Evolutionary conservation across 106 monocot genomes (phyloP).

Genomic region (Allium sativum): DNA sequence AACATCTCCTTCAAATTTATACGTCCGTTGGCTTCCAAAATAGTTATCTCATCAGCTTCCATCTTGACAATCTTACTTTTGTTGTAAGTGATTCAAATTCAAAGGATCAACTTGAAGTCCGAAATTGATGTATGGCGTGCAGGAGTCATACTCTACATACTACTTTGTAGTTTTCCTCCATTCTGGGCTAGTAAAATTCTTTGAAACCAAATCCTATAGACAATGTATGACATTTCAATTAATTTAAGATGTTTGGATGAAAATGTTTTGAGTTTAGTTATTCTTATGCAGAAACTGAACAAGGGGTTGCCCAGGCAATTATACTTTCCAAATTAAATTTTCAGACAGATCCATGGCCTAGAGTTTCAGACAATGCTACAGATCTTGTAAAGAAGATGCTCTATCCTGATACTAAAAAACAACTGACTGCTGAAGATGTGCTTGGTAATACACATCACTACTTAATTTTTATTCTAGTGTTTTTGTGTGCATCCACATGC

Average conservation of each 20-base stretch:
- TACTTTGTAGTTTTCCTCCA: constrained; percentile 52
- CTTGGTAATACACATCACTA: constrained; percentile 20
- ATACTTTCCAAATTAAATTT: constrained; percentile 37
- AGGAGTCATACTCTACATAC: constrained; percentile 50
- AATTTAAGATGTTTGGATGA: background rate
- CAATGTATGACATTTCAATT: background rate
- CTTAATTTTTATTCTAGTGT: background rate
- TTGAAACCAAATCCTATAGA: background rate
- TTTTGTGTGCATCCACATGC: background rate
- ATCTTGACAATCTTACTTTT: no score
- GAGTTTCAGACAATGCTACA: constrained; percentile 38
- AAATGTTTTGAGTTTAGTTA: background rate
- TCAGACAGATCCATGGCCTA: constrained; percentile 46
- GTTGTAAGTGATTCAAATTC: no score
- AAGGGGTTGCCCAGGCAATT: constrained; percentile 44
- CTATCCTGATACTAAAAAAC: constrained; percentile 27
- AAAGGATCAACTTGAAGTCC: no score
- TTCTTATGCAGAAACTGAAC: constrained; percentile 34
- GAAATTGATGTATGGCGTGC: constrained; percentile 64
- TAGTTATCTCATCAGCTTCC: no score
- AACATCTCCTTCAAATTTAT: no score
- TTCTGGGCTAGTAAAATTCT: constrained; percentile 46
- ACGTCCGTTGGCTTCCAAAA: no score
- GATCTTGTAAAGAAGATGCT: constrained; percentile 46
- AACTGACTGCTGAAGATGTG: constrained; percentile 38